Conservation (phyloP, 164 flowering plant genomes). For the Chloranthus sessilifolius region DNA sequence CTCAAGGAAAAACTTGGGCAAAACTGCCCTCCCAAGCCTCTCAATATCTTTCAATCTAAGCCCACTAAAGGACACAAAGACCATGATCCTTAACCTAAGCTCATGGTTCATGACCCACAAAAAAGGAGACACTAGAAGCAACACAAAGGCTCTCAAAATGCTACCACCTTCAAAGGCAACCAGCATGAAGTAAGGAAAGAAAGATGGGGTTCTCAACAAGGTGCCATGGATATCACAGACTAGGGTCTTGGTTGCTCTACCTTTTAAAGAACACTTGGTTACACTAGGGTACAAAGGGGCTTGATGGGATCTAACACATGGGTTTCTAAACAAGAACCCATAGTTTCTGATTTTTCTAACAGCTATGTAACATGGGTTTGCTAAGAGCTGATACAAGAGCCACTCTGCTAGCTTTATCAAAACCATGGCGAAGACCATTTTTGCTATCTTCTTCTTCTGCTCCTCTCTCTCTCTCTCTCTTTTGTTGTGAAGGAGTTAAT, state of each 20-base stretch:
- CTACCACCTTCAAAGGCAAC: conserved; percentile 88
- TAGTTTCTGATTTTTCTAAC: conserved; percentile 45
- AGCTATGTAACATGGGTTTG: conserved; percentile 46
- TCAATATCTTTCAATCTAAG: conserved; percentile 48
- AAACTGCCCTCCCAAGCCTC: conserved; percentile 56
- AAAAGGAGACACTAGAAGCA: conserved; percentile 48
- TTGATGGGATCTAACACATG: conserved; percentile 19
- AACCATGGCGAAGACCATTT: conserved; percentile 41
- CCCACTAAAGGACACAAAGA: conserved; percentile 71
- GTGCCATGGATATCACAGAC: conserved; percentile 59
- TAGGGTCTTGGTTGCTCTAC: conserved; percentile 28
- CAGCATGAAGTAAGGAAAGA: conserved; percentile 88
- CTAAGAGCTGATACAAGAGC: conserved; percentile 50
- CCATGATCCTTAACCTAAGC: conserved; percentile 44
- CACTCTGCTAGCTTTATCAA: conserved; percentile 48
- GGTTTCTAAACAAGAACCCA: conserved; percentile 25
- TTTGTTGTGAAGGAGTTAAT: conserved; percentile 10
- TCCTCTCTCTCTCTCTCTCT: no score
- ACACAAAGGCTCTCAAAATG: conserved; percentile 54
- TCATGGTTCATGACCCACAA: conserved; percentile 37
- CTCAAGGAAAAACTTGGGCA: conserved; percentile 84
- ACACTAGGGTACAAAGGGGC: conserved; percentile 31
- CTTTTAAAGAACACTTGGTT: conserved; percentile 25
- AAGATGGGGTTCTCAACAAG: conserved; percentile 42
- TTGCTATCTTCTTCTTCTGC: background rate